These are phyloP conservation scores for Lentinula raphanica DNA, from an alignment of 768 basidiomycete species.

Conservation along the genomic window DNA sequence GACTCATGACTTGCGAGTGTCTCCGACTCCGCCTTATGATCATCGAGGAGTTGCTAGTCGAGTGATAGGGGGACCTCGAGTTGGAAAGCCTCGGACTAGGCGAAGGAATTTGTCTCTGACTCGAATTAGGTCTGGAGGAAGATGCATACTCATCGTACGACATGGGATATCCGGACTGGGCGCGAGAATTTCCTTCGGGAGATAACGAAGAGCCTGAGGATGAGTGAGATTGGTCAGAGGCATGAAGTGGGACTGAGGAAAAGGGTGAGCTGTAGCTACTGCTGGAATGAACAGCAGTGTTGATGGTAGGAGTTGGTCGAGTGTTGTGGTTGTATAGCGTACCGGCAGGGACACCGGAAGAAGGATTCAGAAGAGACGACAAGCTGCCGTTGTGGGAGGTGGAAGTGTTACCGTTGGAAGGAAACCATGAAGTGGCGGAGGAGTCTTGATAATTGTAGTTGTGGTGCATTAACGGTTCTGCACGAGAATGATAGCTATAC, in stretches of 20 bases:
- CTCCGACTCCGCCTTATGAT: slow-evolving; percentile 70
- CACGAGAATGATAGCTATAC: slow-evolving; percentile 31
- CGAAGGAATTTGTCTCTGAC: slow-evolving; percentile 60
- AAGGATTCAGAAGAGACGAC: slow-evolving; percentile 76
- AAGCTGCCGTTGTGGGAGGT: slow-evolving; percentile 69
- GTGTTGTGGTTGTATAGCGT: slow-evolving; percentile 28
- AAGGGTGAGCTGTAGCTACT: slow-evolving; percentile 56
- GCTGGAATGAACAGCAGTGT: slow-evolving; percentile 38
- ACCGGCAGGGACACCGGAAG: slow-evolving; percentile 36
- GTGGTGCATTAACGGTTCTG: slow-evolving; percentile 12
- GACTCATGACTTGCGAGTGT: slow-evolving; percentile 84
- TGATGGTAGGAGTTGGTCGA: slow-evolving; percentile 65
- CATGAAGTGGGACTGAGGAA: slow-evolving; percentile 63
- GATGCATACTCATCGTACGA: slow-evolving; percentile 66
- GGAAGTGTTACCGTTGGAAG: slow-evolving; percentile 37
- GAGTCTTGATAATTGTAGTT: slow-evolving; percentile 49
- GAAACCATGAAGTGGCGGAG: slow-evolving; percentile 55
- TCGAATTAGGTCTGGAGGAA: slow-evolving; percentile 70
- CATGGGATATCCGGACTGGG: slow-evolving; percentile 82
- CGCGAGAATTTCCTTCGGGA: slow-evolving; percentile 74
- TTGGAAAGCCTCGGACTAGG: slow-evolving; percentile 67
- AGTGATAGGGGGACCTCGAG: slow-evolving; percentile 46
- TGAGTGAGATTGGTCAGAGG: slow-evolving; percentile 45
- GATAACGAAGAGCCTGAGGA: slow-evolving; percentile 69
- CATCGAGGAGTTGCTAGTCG: slow-evolving; percentile 38